Evolutionary conservation across 2,329 filamentous ascomycete genomes (phyloP).

Genomic region (Pseudogymnoascus sp.): DNA sequence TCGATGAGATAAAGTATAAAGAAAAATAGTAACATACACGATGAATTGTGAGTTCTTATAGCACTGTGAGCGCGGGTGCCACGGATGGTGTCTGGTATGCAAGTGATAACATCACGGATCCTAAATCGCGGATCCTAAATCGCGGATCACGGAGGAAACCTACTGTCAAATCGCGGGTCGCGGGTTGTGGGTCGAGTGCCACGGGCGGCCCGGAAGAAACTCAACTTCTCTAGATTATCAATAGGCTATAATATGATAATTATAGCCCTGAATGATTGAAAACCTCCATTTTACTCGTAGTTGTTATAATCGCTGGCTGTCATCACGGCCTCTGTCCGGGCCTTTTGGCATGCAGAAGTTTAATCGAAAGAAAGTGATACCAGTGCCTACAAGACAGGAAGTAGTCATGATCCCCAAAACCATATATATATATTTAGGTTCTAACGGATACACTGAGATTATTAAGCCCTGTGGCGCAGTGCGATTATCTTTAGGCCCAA

Average conservation of each 20-base stretch:
- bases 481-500: neutral
- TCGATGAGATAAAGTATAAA: neutral
- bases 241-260: neutral
- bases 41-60: neutral
- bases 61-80: neutral
- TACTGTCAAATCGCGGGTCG: neutral
- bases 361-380: neutral
- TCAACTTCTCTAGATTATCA: neutral
- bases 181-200: neutral
- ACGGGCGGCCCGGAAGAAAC: neutral
- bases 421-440: neutral
- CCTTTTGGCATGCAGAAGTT: neutral
- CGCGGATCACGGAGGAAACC: neutral
- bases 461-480: neutral
- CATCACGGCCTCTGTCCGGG: neutral
- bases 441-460: neutral
- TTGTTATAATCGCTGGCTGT: neutral
- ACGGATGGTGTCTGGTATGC: neutral
- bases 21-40: neutral
- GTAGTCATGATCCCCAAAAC: neutral
- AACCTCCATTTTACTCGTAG: neutral
- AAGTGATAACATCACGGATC: slow-evolving; percentile 3
- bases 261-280: neutral
- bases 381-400: neutral
- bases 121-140: neutral